Conservation (phyloP, 495 filamentous ascomycete genomes). For the Trichocladium uniseriatum region DNA sequence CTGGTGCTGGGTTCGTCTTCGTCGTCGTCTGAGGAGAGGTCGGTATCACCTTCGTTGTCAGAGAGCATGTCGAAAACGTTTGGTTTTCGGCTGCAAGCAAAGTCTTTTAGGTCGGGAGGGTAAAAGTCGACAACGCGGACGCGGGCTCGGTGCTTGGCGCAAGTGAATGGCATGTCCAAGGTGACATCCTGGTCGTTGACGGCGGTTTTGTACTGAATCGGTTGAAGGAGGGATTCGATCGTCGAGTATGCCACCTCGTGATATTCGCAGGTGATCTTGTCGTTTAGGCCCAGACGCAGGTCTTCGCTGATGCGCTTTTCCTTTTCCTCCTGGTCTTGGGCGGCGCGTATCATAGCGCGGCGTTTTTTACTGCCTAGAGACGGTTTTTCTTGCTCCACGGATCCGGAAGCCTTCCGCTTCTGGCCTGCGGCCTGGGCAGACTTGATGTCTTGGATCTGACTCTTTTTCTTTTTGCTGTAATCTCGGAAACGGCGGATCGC, state of each 20-base stretch:
- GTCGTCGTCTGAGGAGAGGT: slow-evolving; percentile 10
- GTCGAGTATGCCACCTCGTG: slow-evolving; percentile 29
- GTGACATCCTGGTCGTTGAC: slow-evolving; percentile 29
- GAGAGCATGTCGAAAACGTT: slow-evolving; percentile 40
- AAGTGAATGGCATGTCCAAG: slow-evolving; percentile 56
- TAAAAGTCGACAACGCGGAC: slow-evolving; percentile 77
- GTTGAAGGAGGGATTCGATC: slow-evolving; percentile 43
- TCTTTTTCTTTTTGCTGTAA: slow-evolving; percentile 48
- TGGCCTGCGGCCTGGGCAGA: slow-evolving; percentile 14
- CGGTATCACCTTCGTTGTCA: slow-evolving; percentile 27
- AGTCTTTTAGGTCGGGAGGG: slow-evolving; percentile 63
- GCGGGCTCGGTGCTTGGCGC: slow-evolving; percentile 55
- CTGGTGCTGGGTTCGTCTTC: not conserved
- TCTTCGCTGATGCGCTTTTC: slow-evolving; percentile 13
- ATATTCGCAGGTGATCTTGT: slow-evolving; percentile 38
- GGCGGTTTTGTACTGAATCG: slow-evolving; percentile 28
- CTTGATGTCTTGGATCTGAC: slow-evolving; percentile 33
- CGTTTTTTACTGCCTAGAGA: slow-evolving; percentile 15
- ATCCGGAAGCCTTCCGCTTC: slow-evolving; percentile 21
- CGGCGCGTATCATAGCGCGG: slow-evolving; percentile 1
- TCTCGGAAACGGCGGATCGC: slow-evolving; percentile 53
- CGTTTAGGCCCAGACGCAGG: slow-evolving; percentile 22
- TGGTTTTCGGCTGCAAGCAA: slow-evolving; percentile 45
- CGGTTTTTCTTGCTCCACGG: slow-evolving; percentile 19
- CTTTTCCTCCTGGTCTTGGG: slow-evolving; percentile 18